Percentiles rank a stretch among this genome's conserved stretches.
Evolutionary conservation across 306 rosid species (phyloP).

Genomic region (Fragaria vesca): DNA sequence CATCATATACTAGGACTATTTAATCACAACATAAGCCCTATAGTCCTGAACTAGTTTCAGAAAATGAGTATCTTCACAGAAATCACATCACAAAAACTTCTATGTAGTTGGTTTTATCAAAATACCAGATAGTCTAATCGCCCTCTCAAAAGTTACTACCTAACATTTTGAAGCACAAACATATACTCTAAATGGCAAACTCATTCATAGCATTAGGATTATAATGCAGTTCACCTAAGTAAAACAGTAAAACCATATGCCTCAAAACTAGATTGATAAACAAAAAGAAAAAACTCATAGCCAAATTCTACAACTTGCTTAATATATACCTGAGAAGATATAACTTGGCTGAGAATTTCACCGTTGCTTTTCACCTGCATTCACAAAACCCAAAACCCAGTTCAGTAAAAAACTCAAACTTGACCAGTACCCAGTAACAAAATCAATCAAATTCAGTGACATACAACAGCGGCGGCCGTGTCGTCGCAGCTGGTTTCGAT

Average conservation of each 20-base stretch:
- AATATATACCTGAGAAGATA: conserved; percentile 80
- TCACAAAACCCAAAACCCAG: conserved; percentile 17
- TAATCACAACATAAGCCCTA: not conserved
- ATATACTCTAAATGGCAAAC: not conserved
- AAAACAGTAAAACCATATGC: not conserved
- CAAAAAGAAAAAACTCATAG: not conserved
- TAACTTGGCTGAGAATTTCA: conserved; percentile 85
- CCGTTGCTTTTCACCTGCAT: conserved; percentile 77
- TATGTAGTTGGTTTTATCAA: not conserved
- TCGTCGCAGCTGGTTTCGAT: conserved; percentile 99
- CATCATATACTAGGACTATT: not conserved
- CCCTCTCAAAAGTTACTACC: not conserved
- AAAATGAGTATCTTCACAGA: not conserved
- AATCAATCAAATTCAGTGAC: conserved; percentile 16
- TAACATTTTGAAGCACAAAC: not conserved
- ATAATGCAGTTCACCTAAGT: not conserved
- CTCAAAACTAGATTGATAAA: not conserved
- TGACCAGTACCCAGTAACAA: not conserved
- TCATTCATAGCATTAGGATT: not conserved
- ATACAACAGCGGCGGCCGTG: conserved; percentile 90
- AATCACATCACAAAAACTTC: not conserved
- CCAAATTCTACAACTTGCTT: not conserved
- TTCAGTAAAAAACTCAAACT: not conserved
- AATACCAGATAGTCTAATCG: not conserved
- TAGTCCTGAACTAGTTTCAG: not conserved